phyloP scores from a whole-genome alignment of 306 rosid species.

The Ziziphus jujuba region DNA sequence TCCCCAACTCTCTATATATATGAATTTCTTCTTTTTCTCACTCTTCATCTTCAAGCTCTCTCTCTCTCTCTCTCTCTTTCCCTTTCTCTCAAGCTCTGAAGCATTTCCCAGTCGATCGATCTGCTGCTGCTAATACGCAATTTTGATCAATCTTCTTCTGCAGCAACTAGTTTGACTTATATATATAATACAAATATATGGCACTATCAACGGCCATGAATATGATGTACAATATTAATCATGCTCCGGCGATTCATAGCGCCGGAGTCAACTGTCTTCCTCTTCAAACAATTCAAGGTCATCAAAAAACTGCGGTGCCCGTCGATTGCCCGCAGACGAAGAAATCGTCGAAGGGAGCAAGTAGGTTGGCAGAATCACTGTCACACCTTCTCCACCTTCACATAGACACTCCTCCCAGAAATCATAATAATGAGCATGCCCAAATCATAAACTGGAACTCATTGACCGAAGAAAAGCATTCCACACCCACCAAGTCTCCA shows the following conservation, averaged over 20 bases:
- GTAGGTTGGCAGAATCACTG: slow-evolving; percentile 47
- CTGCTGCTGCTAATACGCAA: too few species aligned
- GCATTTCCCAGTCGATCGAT: too few species aligned
- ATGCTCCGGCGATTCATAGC: slow-evolving; percentile 14
- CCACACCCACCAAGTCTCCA: slow-evolving; percentile 58
- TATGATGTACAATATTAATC: slow-evolving; percentile 18
- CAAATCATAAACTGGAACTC: slow-evolving; percentile 11
- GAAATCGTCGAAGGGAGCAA: slow-evolving; percentile 16
- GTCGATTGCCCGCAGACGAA: slow-evolving; percentile 27
- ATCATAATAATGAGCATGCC: neutral
- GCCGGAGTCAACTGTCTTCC: neutral
- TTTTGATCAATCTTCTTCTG: too few species aligned
- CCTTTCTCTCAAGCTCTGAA: too few species aligned
- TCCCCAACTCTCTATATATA: too few species aligned
- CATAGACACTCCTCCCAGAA: slow-evolving; percentile 31
- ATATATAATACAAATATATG: slow-evolving; percentile 26
- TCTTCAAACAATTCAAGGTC: slow-evolving; percentile 21
- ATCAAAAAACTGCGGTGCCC: slow-evolving; percentile 24
- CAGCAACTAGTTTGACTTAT: too few species aligned
- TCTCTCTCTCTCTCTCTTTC: too few species aligned
- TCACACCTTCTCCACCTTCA: slow-evolving; percentile 50
- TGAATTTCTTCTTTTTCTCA: too few species aligned
- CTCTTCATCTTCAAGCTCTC: too few species aligned
- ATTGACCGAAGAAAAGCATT: slow-evolving; percentile 27
- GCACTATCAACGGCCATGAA: slow-evolving; percentile 36